Base-by-base conservation (phyloP, 1,139 yeast species). In the Groenewaldozyma auringiensis region DNA sequence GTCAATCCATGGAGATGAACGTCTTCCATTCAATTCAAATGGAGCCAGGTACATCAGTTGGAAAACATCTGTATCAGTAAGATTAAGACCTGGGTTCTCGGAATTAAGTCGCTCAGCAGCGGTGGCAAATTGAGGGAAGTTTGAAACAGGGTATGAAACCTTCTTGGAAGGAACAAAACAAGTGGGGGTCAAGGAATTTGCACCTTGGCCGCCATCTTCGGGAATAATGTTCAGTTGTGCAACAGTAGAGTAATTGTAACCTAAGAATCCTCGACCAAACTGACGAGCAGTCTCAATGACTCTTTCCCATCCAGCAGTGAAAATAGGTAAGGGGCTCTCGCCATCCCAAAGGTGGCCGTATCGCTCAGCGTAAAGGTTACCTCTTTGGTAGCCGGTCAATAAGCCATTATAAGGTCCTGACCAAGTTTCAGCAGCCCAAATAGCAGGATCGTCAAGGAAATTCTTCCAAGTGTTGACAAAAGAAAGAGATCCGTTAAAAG, bases 21-120 rank as follows among this genome's bases (percentile, higher is more conserved):
- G 83, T 41, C 67, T 67, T 14, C 69, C 77, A 55, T 74, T 76
- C 47, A 78, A 63, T 58, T 80, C 85, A 53, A 67, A 79, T 4
- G 79, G 79, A 60, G 82, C 78, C 62, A 76, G 66, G 9, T 63
- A 62, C 61, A 79, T 69, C 48, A 79, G 60, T 40, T 61, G 56
- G 40, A 58, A 57, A 39, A 77, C 68, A 53, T 80, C 82, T 9
- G 52, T 44, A 3, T 61, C 53, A 3, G 72, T 67, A 38, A 72
- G 54, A 53, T 71, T 66, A 45, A 73, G 66, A 1, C 73, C 77
- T 3, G 70, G 70, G 52, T 74, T 65, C 45, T 67, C 65, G 3
- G 44, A 45, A 47, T 66, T 67, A 46, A 74, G 57, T 42, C 76
- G 64, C 13, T 53, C 52, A 3, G 74, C 69, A 20, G 75, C 72